Percentiles rank a stretch among this genome's conserved stretches.
These are phyloP conservation scores for Termitomyces sp. DNA, from an alignment of 768 basidiomycete genomes.

Conservation along the genomic window DNA sequence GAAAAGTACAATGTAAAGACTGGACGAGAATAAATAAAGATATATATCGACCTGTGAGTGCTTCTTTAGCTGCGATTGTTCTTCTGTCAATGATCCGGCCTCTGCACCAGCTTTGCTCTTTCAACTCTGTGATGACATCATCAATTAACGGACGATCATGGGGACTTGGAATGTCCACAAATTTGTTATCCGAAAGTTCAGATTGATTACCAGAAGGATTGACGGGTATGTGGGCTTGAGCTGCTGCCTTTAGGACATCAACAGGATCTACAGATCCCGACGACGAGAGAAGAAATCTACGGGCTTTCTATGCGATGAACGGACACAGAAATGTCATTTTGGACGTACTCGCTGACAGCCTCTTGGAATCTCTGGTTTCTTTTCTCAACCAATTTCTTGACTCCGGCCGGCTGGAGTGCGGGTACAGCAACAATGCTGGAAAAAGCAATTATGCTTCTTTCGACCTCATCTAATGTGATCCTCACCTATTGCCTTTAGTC, in stretches of 20 bases:
- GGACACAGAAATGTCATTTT: not conserved
- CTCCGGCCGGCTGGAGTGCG: conserved; percentile 47
- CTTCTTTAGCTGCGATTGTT: conserved; percentile 47
- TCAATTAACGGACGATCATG: conserved; percentile 54
- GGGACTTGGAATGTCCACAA: conserved; percentile 31
- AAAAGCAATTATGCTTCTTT: not conserved
- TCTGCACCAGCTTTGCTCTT: conserved; percentile 57
- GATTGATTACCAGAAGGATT: conserved; percentile 34
- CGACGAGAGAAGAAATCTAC: conserved; percentile 56
- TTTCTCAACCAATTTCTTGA: conserved; percentile 67
- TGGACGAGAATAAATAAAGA: not conserved
- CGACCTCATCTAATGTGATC: not conserved
- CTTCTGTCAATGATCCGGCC: conserved; percentile 62
- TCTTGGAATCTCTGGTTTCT: conserved; percentile 59
- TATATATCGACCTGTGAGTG: conserved; percentile 35
- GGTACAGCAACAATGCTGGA: conserved; percentile 19
- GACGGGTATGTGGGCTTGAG: conserved; percentile 66
- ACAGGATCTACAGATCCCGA: conserved; percentile 55
- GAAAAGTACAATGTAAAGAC: not conserved
- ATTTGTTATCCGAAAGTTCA: conserved; percentile 5
- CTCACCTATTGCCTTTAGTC: conserved; percentile 24
- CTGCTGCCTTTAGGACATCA: conserved; percentile 58
- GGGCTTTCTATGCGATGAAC: not conserved
- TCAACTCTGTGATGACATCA: conserved; percentile 53
- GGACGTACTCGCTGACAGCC: conserved; percentile 62